phyloP scores from a whole-genome alignment of 805 yeast species.

The Schizosaccharomyces japonicus region DNA sequence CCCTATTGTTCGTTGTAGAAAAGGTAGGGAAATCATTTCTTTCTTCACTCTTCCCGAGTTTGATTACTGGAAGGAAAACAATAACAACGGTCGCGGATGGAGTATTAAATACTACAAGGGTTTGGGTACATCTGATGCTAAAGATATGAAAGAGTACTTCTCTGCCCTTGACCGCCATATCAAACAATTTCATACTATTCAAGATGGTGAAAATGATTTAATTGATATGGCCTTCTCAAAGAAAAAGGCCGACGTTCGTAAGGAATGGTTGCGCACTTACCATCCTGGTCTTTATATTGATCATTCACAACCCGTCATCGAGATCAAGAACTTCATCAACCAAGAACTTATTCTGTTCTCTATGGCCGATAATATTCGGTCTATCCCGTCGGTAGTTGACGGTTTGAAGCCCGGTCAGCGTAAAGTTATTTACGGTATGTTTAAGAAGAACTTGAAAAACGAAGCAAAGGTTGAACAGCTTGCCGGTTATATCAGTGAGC shows the following conservation, averaged over 20 bases:
- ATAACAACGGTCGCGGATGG: conserved; percentile 56
- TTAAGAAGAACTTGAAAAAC: conserved; percentile 47
- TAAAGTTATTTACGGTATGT: conserved; percentile 70
- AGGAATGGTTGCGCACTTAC: conserved; percentile 83
- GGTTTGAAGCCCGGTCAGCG: conserved; percentile 96
- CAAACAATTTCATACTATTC: conserved; percentile 60
- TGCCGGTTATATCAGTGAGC: conserved; percentile 70
- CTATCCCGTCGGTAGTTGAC: conserved; percentile 81
- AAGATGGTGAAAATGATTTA: conserved; percentile 42
- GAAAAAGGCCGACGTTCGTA: conserved; percentile 87
- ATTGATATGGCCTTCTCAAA: conserved; percentile 88
- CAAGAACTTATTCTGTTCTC: conserved; percentile 85
- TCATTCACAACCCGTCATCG: conserved; percentile 49
- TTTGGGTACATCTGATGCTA: conserved; percentile 76
- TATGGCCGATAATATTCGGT: conserved; percentile 87
- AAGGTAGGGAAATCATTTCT: conserved; percentile 31
- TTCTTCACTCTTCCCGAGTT: conserved; percentile 92
- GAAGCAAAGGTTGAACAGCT: conserved; percentile 81
- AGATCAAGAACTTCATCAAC: conserved; percentile 81
- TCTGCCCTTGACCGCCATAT: conserved; percentile 62
- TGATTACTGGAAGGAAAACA: conserved; percentile 74
- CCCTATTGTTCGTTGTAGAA: conserved; percentile 74
- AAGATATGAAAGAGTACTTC: conserved; percentile 74
- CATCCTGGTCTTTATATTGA: conserved; percentile 82
- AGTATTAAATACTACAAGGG: conserved; percentile 90